These are phyloP conservation scores for Leptographium flavum DNA, from an alignment of 2,329 filamentous ascomycete species.

Conservation along the genomic window DNA sequence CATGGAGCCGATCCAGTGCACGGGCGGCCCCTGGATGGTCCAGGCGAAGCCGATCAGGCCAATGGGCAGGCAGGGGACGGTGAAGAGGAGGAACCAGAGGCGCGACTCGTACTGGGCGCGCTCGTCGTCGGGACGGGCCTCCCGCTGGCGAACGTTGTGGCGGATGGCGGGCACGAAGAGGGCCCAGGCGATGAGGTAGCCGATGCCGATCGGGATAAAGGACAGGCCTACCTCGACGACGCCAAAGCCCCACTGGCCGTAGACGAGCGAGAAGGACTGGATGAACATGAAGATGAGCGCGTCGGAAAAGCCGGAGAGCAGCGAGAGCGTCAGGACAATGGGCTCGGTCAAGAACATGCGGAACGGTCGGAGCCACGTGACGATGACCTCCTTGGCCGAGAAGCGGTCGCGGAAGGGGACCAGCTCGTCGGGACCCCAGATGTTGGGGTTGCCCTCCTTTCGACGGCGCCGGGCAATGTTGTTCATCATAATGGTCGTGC, in stretches of 20 bases:
- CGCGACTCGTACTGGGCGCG: constrained; percentile 55
- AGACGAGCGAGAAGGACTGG: constrained; percentile 55
- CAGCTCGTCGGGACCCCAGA: constrained; percentile 63
- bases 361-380: constrained; percentile 50
- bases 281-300: constrained; percentile 69
- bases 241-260: constrained; percentile 50
- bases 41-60: constrained; percentile 59
- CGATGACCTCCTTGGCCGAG: constrained; percentile 38
- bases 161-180: constrained; percentile 43
- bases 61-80: constrained; percentile 44
- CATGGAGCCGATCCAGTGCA: constrained; percentile 56
- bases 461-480: constrained; percentile 62
- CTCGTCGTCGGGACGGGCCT: constrained; percentile 36
- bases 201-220: constrained; percentile 52
- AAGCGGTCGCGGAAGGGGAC: constrained; percentile 44
- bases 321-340: constrained; percentile 55
- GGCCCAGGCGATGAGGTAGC: constrained; percentile 49
- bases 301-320: constrained; percentile 59
- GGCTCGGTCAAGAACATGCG: constrained; percentile 62
- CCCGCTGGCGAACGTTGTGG: constrained; percentile 35
- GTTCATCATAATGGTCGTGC: constrained; percentile 65
- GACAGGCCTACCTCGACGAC: constrained; percentile 41
- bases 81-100: constrained; percentile 50
- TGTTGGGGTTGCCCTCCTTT: constrained; percentile 42
- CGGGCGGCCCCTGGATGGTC: constrained; percentile 46